phyloP scores from a whole-genome alignment of 2,329 filamentous ascomycete genomes.

The Cladosporium sp. region DNA sequence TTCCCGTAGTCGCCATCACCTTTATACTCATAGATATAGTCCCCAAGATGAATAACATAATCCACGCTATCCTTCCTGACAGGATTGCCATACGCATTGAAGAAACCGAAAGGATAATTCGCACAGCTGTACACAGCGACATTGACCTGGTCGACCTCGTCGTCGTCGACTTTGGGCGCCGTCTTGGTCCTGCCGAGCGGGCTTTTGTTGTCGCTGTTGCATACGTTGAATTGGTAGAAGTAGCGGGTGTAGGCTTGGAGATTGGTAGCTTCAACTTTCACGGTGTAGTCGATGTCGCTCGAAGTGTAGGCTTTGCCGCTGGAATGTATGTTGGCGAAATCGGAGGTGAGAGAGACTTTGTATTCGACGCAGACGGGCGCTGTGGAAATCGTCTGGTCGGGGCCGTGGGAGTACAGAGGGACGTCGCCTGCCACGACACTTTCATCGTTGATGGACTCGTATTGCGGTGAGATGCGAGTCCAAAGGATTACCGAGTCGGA shows the following conservation, averaged over 20 bases:
- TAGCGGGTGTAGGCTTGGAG: constrained; percentile 25
- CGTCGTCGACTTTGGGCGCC: constrained; percentile 20
- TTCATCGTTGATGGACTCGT: constrained; percentile 40
- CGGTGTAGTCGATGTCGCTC: constrained; percentile 27
- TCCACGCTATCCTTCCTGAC: constrained; percentile 36
- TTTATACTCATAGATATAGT: constrained; percentile 41
- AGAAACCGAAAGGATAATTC: constrained; percentile 25
- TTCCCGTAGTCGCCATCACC: constrained; percentile 29
- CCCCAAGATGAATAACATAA: constrained; percentile 33
- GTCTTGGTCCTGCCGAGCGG: constrained; percentile 27
- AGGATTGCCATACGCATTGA: constrained; percentile 27
- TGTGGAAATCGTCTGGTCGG: constrained; percentile 39
- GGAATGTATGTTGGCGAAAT: constrained; percentile 16
- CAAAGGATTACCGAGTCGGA: constrained; percentile 40
- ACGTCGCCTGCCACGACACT: constrained; percentile 54
- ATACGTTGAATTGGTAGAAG: constrained; percentile 26
- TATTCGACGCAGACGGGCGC: constrained; percentile 23
- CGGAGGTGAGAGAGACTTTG: constrained; percentile 15
- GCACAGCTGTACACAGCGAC: constrained; percentile 26
- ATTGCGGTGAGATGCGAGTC: constrained; percentile 38
- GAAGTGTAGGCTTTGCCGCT: constrained; percentile 25
- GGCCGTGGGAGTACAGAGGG: constrained; percentile 50
- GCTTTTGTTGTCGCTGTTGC: constrained; percentile 21
- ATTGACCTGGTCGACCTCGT: constrained; percentile 19
- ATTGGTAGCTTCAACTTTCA: constrained; percentile 25